Evolutionary conservation across 306 rosid genomes (phyloP).

Genomic region (Gastrolobium villosum): DNA sequence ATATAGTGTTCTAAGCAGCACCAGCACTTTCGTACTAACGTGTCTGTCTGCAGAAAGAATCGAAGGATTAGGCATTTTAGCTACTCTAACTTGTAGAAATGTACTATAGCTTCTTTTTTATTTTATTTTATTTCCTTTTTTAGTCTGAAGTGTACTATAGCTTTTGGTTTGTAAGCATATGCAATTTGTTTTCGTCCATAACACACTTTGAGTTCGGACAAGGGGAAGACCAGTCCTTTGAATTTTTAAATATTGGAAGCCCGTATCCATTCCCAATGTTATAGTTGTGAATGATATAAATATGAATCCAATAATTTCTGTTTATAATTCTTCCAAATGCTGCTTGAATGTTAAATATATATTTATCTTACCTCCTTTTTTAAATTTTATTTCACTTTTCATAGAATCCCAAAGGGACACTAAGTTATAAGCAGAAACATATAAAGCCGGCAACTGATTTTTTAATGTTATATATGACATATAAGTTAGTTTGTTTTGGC

Average conservation of each 20-base stretch:
- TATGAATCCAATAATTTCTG: slow-evolving; percentile 31
- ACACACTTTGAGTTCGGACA: slow-evolving; percentile 34
- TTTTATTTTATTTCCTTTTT: too few species aligned
- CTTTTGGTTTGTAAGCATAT: slow-evolving; percentile 15
- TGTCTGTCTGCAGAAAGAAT: neutral
- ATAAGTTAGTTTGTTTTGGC: slow-evolving; percentile 19
- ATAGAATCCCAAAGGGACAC: slow-evolving; percentile 43
- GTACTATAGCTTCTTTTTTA: neutral
- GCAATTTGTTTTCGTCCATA: slow-evolving; percentile 15
- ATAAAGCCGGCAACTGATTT: slow-evolving; percentile 52
- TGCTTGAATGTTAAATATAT: neutral
- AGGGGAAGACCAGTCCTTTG: slow-evolving; percentile 23
- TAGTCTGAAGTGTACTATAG: neutral
- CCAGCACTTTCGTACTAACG: neutral
- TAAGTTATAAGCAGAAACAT: slow-evolving; percentile 48
- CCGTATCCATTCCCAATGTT: neutral
- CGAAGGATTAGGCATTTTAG: neutral
- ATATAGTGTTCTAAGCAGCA: neutral
- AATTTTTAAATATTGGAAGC: slow-evolving; percentile 1
- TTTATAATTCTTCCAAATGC: slow-evolving; percentile 47
- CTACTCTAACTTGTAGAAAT: neutral
- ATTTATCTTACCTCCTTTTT: slow-evolving; percentile 11
- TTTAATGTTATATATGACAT: slow-evolving; percentile 6
- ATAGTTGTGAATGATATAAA: neutral
- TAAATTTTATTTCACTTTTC: slow-evolving; percentile 29